Evolutionary conservation across 805 yeast species (phyloP), one percentile per base, ranked within the genome.

Genomic region (Kodamaea sagamina): DNA sequence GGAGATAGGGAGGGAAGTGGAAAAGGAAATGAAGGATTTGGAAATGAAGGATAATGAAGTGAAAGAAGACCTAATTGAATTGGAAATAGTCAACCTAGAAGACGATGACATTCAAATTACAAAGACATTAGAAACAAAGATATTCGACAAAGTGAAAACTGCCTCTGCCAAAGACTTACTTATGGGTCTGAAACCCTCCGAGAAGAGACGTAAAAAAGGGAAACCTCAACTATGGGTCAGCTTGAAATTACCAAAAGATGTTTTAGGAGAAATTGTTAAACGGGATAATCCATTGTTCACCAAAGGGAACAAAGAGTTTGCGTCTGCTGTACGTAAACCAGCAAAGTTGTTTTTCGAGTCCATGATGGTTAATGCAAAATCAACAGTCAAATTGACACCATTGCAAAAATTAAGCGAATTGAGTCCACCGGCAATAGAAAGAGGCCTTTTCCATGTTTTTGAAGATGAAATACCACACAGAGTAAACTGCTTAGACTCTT

Each of bases 331-430:
- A 32, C n/a, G 7, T 19, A 12, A 48, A 8, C n/a, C 27, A 18
- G 12, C 43, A 10, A 43, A 42, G 1, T 51, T 63, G 6, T 63
- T 67, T 4, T 71, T 74, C 44, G 61, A 51, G 12, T 63, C 67
- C 42, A 70, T 75, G 69, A 67, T 73, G 63, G 58, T 63, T 3
- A 59, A 35, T 2, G 53, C 65, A 9, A 55, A 50, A 32, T 45
- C 50, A 10, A 44, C 60, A 4, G 49, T 44, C 6, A 62, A 65
- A 41, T 44, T 61, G 19, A 61, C 67, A 1, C 59, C 65, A 1
- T 47, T 63, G 3, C 67, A 61, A 32, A 65, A 61, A 43, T 49
- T 67, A 21, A 62, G 61, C 38, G 61, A 55, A 21, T 53, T 74
- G 37, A 49, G 51, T 1, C 66, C 71, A 2, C 72, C 71, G 0